phyloP scores from a whole-genome alignment of 139 green algal species.

The Astrephomene gubernaculifera region DNA sequence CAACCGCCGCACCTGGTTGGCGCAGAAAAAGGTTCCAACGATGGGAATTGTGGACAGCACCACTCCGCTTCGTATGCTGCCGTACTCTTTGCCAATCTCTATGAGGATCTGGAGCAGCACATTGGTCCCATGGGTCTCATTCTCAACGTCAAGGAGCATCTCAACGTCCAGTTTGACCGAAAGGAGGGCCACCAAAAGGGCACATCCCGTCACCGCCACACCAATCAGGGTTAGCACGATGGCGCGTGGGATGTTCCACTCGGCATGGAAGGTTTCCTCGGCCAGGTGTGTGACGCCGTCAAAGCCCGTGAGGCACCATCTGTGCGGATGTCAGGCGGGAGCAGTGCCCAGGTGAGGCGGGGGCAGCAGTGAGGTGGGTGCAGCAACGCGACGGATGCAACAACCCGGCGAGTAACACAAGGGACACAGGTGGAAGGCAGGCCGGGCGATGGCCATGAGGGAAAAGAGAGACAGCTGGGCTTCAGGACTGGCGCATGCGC shows the following conservation, averaged over 20 bases:
- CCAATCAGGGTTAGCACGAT: not conserved
- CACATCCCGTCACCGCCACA: not conserved
- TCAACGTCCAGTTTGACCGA: not conserved
- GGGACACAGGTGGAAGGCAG: no score
- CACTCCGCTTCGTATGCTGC: not conserved
- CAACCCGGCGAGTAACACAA: no score
- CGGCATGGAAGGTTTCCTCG: not conserved
- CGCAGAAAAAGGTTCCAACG: slow-evolving; percentile 9
- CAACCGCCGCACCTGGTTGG: no score
- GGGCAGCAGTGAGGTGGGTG: no score
- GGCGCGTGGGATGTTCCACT: not conserved
- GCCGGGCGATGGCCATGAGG: no score
- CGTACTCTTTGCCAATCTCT: not conserved
- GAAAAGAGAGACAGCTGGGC: no score
- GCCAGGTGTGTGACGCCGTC: not conserved
- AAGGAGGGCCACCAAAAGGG: not conserved
- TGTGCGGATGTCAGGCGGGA: not conserved
- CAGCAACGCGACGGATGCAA: no score
- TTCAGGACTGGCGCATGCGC: no score
- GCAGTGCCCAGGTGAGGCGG: no score
- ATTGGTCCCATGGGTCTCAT: not conserved
- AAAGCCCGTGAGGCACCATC: slow-evolving; percentile 1
- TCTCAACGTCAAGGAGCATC: not conserved
- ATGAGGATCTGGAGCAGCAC: slow-evolving; percentile 10
- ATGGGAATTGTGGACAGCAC: slow-evolving; percentile 7